Percentiles rank a stretch among this genome's conserved stretches.
Evolutionary conservation across 805 yeast species (phyloP).

Genomic region (Clavispora fructus): DNA sequence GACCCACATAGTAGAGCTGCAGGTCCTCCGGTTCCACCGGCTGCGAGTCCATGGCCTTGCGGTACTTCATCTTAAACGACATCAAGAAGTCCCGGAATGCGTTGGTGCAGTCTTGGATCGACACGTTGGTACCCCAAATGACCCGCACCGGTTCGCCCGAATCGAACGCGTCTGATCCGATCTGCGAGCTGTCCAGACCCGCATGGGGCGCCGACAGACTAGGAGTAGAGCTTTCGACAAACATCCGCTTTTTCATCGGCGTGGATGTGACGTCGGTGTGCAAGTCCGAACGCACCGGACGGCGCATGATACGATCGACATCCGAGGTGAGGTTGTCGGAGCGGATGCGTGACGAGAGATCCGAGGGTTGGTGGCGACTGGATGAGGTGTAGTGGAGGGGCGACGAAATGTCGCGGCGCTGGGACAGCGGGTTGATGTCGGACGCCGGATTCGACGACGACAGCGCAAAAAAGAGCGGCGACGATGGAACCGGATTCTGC

Average conservation of each 20-base stretch:
- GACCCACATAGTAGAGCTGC: constrained; percentile 65
- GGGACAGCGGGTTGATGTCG: constrained; percentile 22
- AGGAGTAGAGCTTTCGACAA: constrained; percentile 33
- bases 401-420: constrained; percentile 37
- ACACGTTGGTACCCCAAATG: constrained; percentile 98
- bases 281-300: constrained; percentile 71
- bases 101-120: constrained; percentile 80
- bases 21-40: constrained; percentile 54
- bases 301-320: constrained; percentile 38
- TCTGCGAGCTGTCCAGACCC: constrained; percentile 18
- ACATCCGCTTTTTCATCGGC: constrained; percentile 50
- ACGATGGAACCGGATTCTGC: constrained; percentile 45
- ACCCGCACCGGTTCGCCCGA: constrained; percentile 75
- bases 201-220: constrained; percentile 1
- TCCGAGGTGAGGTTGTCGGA: constrained; percentile 43
- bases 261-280: constrained; percentile 72
- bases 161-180: constrained; percentile 21
- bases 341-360: constrained; percentile 30
- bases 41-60: constrained; percentile 47
- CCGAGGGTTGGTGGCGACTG: constrained; percentile 30
- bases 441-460: constrained; percentile 40
- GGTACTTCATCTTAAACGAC: constrained; percentile 74
- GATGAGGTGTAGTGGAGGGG: constrained; percentile 48
- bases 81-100: constrained; percentile 77
- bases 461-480: constrained; percentile 51